These are phyloP conservation scores for Drechslerella stenobrocha DNA, from an alignment of 2,329 filamentous ascomycete species.

Conservation along the genomic window DNA sequence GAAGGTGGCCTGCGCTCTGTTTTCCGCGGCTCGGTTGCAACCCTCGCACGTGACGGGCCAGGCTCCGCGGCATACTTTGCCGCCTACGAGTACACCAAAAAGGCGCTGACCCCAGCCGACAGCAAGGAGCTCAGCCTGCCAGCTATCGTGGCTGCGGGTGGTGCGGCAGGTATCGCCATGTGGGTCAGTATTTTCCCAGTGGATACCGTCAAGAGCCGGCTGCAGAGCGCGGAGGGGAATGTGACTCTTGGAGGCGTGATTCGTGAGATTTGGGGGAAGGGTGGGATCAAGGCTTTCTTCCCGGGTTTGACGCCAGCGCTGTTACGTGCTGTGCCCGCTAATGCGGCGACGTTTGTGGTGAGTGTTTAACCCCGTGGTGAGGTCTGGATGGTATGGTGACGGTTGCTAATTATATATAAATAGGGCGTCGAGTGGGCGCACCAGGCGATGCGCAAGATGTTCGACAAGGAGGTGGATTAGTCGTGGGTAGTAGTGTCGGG, in stretches of 20 bases:
- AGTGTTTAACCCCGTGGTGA: constrained; percentile 5
- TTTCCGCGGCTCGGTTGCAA: constrained; percentile 87
- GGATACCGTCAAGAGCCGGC: constrained; percentile 89
- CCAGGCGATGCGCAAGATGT: constrained; percentile 76
- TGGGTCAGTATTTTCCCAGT: constrained; percentile 99
- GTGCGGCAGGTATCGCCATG: constrained; percentile 92
- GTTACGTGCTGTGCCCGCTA: constrained; percentile 89
- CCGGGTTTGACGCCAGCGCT: constrained; percentile 92
- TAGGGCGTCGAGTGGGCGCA: constrained; percentile 81
- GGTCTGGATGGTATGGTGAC: not conserved
- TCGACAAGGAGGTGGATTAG: constrained; percentile 55
- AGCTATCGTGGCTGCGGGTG: constrained; percentile 83
- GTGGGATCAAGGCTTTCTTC: constrained; percentile 91
- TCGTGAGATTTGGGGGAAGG: constrained; percentile 76
- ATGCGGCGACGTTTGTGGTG: constrained; percentile 81
- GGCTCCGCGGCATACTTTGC: constrained; percentile 95
- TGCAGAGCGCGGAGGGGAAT: constrained; percentile 88
- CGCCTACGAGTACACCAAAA: constrained; percentile 94
- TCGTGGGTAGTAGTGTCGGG: constrained; percentile 1
- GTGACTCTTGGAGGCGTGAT: constrained; percentile 80
- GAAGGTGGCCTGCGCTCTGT: constrained; percentile 89
- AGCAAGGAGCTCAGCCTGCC: constrained; percentile 76
- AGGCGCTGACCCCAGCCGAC: constrained; percentile 79
- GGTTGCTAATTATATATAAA: constrained; percentile 3
- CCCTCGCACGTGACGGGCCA: constrained; percentile 88